Percentiles rank a stretch among this genome's conserved stretches.
These are phyloP conservation scores for Globisporangium carolinianum DNA, from an alignment of 352 stramenopile species.

Conservation along the genomic window DNA sequence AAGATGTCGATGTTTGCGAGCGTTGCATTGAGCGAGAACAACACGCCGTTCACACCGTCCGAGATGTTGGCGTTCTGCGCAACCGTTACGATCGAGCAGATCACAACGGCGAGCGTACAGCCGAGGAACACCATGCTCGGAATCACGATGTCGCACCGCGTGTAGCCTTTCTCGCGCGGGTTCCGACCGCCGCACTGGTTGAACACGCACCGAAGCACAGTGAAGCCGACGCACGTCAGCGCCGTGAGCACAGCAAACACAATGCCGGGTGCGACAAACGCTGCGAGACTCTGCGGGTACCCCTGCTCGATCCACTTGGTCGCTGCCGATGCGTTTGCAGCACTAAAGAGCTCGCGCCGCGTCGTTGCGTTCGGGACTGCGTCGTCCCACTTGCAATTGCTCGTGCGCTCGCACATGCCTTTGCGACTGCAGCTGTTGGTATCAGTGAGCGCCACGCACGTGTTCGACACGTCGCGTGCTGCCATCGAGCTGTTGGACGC, in stretches of 20 bases:
- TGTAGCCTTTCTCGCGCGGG: conserved; percentile 70
- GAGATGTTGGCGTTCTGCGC: conserved; percentile 81
- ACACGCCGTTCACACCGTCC: conserved; percentile 44
- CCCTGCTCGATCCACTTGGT: conserved; percentile 58
- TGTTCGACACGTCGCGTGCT: conserved; percentile 37
- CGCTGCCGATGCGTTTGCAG: conserved; percentile 42
- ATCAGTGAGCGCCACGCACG: conserved; percentile 49
- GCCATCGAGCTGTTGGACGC: conserved; percentile 32
- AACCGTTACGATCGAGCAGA: conserved; percentile 67
- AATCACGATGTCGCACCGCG: conserved; percentile 68
- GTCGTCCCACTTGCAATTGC: conserved; percentile 83
- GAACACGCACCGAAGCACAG: conserved; percentile 70
- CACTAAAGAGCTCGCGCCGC: conserved; percentile 49
- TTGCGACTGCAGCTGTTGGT: conserved; percentile 43
- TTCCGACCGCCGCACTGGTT: conserved; percentile 76
- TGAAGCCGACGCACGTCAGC: conserved; percentile 45
- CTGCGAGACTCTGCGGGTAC: conserved; percentile 60
- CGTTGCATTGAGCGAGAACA: conserved; percentile 63
- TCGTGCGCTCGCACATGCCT: conserved; percentile 58
- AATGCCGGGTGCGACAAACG: conserved; percentile 64
- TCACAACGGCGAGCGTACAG: conserved; percentile 70
- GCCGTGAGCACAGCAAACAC: conserved; percentile 64
- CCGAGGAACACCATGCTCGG: conserved; percentile 54
- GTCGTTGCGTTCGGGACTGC: conserved; percentile 25
- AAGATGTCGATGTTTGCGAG: conserved; percentile 78